Evolutionary conservation across 2,329 filamentous ascomycete species (phyloP), one percentile per base, ranked within the genome.

Genomic region (Hypomyces perniciosus): DNA sequence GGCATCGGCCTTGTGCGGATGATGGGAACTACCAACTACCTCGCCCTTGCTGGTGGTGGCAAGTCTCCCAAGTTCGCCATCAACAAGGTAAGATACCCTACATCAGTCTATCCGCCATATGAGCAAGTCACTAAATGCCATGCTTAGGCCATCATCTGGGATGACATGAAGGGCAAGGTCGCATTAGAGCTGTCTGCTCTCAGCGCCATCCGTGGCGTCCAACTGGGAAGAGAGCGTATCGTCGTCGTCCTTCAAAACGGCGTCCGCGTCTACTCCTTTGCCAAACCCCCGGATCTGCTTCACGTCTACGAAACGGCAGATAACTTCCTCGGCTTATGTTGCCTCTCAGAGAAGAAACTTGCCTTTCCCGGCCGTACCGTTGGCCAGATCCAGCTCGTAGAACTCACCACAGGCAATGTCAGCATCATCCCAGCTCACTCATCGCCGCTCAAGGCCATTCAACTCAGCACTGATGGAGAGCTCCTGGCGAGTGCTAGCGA

Each of bases 381-480:
- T 0, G 93, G 93, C 9, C 93, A 99, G 62, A 85, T 97, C 29
- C 91, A 96, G 66, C 73, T 97, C 1, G 86, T 96, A 46, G 84
- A 95, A 60, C 70, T 95, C 8, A 75, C 77, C 13, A 89, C 84
- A 0, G 84, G 84, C 45, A 92, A 88, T 61, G 89, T 97, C 57
- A 95, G 86, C 71, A 96, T 99, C 65, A 90, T 97, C 53, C 90
- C 90, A 1, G 93, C 92, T 3, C 93, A 99, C 66, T 84, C 85
- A 4, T 86, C 86, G 1, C 77, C 86, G 0, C 73, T 99, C 13
- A 81, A 86, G 54, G 90, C 90, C 39, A 76, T 99, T 57, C 80
- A 85, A 8, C 72, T 99, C 34, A 95, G 89, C 59, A 78, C 77
- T 0, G 88, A 96, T 62, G 90, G 88, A 3, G 81, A 89, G 44